A percentile compares a stretch with the other conserved stretches of the same genome.
Evolutionary conservation across 352 stramenopile species (phyloP).

Genomic region (Aphanomyces invadans): DNA sequence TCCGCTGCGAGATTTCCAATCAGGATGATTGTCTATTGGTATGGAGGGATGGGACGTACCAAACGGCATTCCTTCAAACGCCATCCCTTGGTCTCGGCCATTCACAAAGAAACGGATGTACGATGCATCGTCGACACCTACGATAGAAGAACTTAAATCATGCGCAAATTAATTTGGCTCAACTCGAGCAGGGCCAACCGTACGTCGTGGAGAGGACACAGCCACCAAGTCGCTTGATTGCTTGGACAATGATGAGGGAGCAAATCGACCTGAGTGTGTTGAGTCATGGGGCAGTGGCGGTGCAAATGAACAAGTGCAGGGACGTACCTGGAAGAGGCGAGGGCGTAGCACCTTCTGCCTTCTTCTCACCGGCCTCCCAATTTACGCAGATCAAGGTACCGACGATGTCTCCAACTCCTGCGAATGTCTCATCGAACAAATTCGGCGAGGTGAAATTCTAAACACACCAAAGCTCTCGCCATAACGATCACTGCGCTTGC

Average conservation of each 20-base stretch:
- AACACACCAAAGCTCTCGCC: conserved; percentile 19
- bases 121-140: background rate
- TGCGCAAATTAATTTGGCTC: background rate
- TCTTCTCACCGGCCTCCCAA: background rate
- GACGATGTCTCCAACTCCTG: conserved; percentile 14
- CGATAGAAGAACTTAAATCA: no score
- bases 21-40: no score
- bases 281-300: background rate
- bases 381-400: conserved; percentile 12
- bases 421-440: background rate
- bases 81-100: conserved; percentile 19
- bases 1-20: background rate
- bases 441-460: background rate
- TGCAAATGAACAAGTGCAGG: background rate
- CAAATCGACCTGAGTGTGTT: no score
- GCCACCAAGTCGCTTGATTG: background rate
- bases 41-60: background rate
- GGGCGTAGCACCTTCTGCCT: background rate
- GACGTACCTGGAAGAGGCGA: background rate
- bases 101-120: conserved; percentile 24
- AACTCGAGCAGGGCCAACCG: background rate
- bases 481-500: conserved; percentile 6
- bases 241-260: conserved; percentile 1
- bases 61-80: conserved; percentile 12
- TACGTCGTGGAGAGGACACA: background rate